Conservation (phyloP, 805 yeast species). For the Ogataea neopini region DNA sequence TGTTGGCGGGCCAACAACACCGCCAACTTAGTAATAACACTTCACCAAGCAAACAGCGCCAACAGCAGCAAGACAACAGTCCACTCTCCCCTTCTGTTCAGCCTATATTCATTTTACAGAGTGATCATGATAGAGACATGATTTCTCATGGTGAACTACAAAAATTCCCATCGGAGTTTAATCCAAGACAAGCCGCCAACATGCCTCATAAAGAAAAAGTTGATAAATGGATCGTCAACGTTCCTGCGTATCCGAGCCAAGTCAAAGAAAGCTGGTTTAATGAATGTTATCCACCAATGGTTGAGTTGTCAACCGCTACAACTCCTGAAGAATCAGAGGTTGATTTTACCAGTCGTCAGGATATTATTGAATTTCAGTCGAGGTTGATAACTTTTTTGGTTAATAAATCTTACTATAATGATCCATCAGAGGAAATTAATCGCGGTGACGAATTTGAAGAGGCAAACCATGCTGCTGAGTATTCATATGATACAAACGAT, state of each 20-base stretch:
- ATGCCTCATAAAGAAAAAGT: constrained; percentile 72
- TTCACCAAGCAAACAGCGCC: constrained; percentile 20
- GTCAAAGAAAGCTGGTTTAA: constrained; percentile 33
- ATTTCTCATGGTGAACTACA: constrained; percentile 11
- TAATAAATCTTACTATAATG: constrained; percentile 40
- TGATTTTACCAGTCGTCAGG: constrained; percentile 43
- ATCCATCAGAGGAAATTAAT: constrained; percentile 25
- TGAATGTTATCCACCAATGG: constrained; percentile 53
- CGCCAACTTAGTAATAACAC: constrained; percentile 10
- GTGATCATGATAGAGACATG: constrained; percentile 17
- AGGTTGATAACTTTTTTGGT: constrained; percentile 49
- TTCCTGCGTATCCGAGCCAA: constrained; percentile 48
- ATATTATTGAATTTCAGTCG: constrained; percentile 54
- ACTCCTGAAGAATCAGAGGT: constrained; percentile 26
- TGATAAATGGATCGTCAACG: constrained; percentile 56
- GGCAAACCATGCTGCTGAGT: constrained; percentile 18
- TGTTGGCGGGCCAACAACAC: constrained; percentile 19
- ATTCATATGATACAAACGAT: constrained; percentile 22
- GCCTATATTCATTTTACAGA: constrained; percentile 19
- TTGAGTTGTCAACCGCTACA: constrained; percentile 33
- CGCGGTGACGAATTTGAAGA: constrained; percentile 26
- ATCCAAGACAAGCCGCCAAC: constrained; percentile 61
- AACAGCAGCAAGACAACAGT: constrained; percentile 11
- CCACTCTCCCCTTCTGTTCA: constrained; percentile 19
- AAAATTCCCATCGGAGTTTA: constrained; percentile 50